Evolutionary conservation across 2,329 filamentous ascomycete genomes (phyloP).

Genomic region (Allantophomopsis lycopodina): DNA sequence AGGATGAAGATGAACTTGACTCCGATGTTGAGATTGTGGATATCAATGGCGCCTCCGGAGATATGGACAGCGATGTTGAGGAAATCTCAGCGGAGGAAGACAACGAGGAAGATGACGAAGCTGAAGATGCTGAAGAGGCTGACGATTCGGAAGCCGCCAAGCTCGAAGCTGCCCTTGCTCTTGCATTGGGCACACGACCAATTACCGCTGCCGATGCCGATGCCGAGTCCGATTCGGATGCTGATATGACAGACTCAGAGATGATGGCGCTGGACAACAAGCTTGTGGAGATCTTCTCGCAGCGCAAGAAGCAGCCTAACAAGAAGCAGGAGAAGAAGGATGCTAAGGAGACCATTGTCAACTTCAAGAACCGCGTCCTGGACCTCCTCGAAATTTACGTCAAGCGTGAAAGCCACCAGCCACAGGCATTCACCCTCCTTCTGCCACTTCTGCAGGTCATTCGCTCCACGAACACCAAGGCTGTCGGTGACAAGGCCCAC

Average conservation of each 20-base stretch:
- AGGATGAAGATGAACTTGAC: constrained; percentile 23
- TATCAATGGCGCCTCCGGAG: constrained; percentile 27
- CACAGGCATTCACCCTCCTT: constrained; percentile 55
- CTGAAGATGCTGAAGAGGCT: constrained; percentile 27
- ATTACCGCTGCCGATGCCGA: constrained; percentile 38
- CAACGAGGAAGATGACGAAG: constrained; percentile 26
- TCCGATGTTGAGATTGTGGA: constrained; percentile 36
- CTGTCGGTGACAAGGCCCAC: constrained; percentile 59
- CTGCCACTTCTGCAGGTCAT: constrained; percentile 66
- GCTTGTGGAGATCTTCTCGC: constrained; percentile 73
- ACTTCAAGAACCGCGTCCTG: constrained; percentile 89
- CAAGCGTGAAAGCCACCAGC: constrained; percentile 59
- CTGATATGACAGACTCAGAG: constrained; percentile 88
- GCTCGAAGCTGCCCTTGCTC: constrained; percentile 59
- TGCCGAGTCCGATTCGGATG: constrained; percentile 46
- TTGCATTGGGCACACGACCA: constrained; percentile 58
- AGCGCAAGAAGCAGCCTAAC: constrained; percentile 49
- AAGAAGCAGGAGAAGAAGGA: constrained; percentile 79
- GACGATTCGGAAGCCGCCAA: constrained; percentile 24
- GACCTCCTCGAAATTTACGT: constrained; percentile 80
- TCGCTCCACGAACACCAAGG: constrained; percentile 62
- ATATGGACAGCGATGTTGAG: constrained; percentile 14
- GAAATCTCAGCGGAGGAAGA: constrained; percentile 20
- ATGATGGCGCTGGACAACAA: constrained; percentile 84
- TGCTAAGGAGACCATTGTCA: constrained; percentile 76